Evolutionary conservation across 2,329 filamentous ascomycete genomes (phyloP).

Genomic region (Alternaria ethzedia): DNA sequence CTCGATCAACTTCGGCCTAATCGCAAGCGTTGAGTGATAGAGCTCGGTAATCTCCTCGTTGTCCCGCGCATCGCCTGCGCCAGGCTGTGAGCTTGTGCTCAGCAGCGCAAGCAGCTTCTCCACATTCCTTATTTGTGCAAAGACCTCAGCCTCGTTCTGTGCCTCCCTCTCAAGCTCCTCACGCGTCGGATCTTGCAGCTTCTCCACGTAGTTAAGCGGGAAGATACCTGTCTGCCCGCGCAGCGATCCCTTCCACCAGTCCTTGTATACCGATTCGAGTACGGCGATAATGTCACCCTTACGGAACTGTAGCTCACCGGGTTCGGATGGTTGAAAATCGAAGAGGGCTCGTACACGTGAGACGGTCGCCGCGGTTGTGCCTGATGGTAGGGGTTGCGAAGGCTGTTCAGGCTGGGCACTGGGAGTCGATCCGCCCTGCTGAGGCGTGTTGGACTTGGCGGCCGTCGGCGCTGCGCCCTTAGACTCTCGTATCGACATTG

Average conservation of each 20-base stretch:
- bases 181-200: constrained; percentile 89
- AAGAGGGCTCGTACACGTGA: constrained; percentile 92
- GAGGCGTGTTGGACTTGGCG: constrained; percentile 51
- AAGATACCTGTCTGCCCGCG: constrained; percentile 97
- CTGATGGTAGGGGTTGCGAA: constrained; percentile 70
- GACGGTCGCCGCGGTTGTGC: constrained; percentile 94
- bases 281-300: constrained; percentile 98
- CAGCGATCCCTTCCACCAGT: constrained; percentile 98
- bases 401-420: constrained; percentile 49
- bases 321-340: constrained; percentile 92
- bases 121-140: constrained; percentile 77
- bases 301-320: constrained; percentile 92
- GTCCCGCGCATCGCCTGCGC: constrained; percentile 73
- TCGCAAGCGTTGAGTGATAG: constrained; percentile 93
- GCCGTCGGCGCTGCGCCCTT: constrained; percentile 50
- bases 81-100: constrained; percentile 71
- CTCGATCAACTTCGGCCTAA: constrained; percentile 95
- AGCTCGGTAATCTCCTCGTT: constrained; percentile 93
- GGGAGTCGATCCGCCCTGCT: constrained; percentile 36
- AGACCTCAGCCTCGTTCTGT: constrained; percentile 87
- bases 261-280: constrained; percentile 96
- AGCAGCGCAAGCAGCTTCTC: constrained; percentile 85
- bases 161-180: constrained; percentile 95
- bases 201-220: constrained; percentile 98
- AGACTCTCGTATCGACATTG: constrained; percentile 90